Evolutionary conservation across 768 basidiomycete species (phyloP).

Genomic region (Jaapia argillacea): DNA sequence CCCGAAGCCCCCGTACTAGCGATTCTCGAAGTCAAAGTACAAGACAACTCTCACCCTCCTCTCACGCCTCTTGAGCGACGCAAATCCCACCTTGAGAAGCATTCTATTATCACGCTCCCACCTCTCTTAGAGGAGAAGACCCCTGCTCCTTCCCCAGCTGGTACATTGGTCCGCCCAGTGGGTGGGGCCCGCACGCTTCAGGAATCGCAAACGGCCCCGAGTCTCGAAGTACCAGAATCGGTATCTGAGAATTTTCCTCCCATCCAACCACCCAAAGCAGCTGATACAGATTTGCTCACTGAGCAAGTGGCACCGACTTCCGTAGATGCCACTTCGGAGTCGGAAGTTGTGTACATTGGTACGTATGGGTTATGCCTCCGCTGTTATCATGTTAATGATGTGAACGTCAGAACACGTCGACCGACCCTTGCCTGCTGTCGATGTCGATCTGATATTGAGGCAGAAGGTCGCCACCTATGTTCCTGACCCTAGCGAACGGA

Average conservation of each 20-base stretch:
- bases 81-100: conserved; percentile 59
- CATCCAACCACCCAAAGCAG: no score
- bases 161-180: no score
- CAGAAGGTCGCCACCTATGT: conserved; percentile 14
- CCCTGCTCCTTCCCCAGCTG: conserved; percentile 41
- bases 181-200: no score
- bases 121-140: conserved; percentile 61
- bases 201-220: no score
- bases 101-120: conserved; percentile 52
- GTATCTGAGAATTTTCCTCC: no score
- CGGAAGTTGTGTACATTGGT: no score
- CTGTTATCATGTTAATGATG: no score
- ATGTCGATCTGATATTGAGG: conserved; percentile 37
- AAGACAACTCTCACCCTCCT: conserved; percentile 9
- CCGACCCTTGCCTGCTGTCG: conserved; percentile 34
- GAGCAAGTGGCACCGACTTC: no score
- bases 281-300: no score
- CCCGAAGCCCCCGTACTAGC: neutral
- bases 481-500: conserved; percentile 28
- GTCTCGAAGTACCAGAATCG: no score
- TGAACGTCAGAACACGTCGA: conserved; percentile 32
- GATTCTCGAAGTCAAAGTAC: neutral
- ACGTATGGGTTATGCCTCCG: no score
- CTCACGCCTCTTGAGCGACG: conserved; percentile 39
- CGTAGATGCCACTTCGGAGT: no score